Evolutionary conservation across 2,329 filamentous ascomycete species (phyloP).

Genomic region (Phialophora tarda): DNA sequence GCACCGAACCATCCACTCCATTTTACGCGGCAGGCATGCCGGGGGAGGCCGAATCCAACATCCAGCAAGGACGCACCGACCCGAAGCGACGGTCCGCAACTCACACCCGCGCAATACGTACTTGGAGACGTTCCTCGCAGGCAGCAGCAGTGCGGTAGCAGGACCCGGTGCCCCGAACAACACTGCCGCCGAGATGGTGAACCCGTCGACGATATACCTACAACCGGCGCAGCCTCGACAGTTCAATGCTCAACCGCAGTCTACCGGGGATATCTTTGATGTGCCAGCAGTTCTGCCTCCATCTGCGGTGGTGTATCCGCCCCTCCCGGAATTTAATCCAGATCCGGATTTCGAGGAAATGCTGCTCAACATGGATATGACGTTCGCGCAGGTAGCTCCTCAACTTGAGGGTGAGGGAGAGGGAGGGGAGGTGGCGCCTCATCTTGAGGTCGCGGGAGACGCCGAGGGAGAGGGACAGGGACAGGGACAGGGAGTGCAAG

Average conservation of each 20-base stretch:
- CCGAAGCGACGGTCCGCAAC: neutral
- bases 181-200: too few species aligned
- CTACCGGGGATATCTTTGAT: neutral
- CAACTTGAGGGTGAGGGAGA: neutral
- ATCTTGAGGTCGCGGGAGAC: neutral
- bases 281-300: neutral
- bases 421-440: neutral
- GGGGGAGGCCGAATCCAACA: neutral
- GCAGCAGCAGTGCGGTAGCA: neutral
- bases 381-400: neutral
- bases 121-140: neutral
- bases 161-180: neutral
- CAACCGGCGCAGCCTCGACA: neutral
- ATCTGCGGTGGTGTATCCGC: neutral
- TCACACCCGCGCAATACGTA: neutral
- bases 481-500: neutral
- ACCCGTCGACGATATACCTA: neutral
- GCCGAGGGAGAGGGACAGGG: neutral
- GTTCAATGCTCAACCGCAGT: neutral
- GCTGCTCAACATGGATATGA: neutral
- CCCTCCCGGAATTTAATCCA: neutral
- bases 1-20: neutral
- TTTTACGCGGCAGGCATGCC: neutral
- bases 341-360: neutral
- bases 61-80: neutral